phyloP scores from a whole-genome alignment of 179 eudicot species.

The Spergularia azorica region DNA sequence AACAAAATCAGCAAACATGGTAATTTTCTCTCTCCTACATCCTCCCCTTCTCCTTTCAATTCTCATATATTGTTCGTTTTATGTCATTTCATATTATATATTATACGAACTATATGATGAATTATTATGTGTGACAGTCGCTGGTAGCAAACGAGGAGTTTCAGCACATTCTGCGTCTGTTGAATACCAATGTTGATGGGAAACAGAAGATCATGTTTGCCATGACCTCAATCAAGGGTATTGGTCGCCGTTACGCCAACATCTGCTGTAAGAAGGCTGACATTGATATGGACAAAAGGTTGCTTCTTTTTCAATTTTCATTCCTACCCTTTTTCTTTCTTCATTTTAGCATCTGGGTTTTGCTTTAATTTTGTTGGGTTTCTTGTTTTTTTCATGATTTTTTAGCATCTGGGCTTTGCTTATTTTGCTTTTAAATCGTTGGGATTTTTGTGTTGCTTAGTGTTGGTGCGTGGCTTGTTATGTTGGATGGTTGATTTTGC shows the following conservation, averaged over 20 bases:
- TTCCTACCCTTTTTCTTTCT: background rate
- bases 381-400: background rate
- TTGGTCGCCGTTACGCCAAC: constrained; percentile 84
- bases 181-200: constrained; percentile 92
- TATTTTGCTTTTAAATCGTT: too few species aligned
- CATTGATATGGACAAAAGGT: constrained; percentile 90
- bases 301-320: background rate
- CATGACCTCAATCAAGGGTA: constrained; percentile 90
- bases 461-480: too few species aligned
- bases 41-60: too few species aligned
- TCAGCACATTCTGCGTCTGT: constrained; percentile 68
- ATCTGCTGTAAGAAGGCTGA: constrained; percentile 91
- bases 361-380: background rate
- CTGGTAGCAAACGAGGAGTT: constrained; percentile 65
- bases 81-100: too few species aligned
- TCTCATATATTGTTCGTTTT: too few species aligned
- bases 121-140: constrained; percentile 33
- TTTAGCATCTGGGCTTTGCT: background rate
- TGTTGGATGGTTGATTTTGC: too few species aligned
- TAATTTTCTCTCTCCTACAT: too few species aligned
- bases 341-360: constrained; percentile 7
- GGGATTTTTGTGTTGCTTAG: too few species aligned
- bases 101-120: too few species aligned
- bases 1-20: too few species aligned
- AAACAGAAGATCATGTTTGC: constrained; percentile 96